A percentile compares a stretch with the other conserved stretches of the same genome.
phyloP scores from a whole-genome alignment of 2,329 filamentous ascomycete species.

The Fusarium bactridioides region DNA sequence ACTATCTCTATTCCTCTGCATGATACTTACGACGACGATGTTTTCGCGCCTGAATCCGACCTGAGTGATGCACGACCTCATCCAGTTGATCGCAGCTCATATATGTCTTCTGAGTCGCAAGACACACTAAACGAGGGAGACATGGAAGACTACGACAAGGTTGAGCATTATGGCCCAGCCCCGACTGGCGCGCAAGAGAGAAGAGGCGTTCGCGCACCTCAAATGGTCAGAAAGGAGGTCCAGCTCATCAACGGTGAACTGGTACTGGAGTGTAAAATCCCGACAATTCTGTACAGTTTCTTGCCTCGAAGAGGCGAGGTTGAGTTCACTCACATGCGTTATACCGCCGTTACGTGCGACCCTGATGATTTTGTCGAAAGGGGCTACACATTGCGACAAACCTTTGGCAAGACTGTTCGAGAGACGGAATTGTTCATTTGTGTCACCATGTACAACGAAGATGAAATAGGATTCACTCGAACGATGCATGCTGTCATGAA shows the following conservation, averaged over 20 bases:
- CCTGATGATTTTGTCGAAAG: conserved; percentile 90
- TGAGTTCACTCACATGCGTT: conserved; percentile 98
- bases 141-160: conserved; percentile 59
- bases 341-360: conserved; percentile 97
- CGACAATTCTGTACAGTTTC: conserved; percentile 97
- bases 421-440: conserved; percentile 98
- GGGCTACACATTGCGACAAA: conserved; percentile 92
- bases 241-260: conserved; percentile 97
- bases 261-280: conserved; percentile 98
- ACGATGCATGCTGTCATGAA: conserved; percentile 99
- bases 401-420: conserved; percentile 81
- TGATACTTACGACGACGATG: conserved; percentile 69
- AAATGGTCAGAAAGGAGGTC: conserved; percentile 93
- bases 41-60: conserved; percentile 72
- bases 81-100: conserved; percentile 63
- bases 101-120: conserved; percentile 59
- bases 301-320: conserved; percentile 89
- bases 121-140: conserved; percentile 61
- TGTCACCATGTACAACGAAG: conserved; percentile 99
- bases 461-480: conserved; percentile 93
- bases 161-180: conserved; percentile 86
- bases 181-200: conserved; percentile 87
- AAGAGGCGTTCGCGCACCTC: conserved; percentile 83
- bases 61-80: conserved; percentile 61
- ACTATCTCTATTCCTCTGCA: conserved; percentile 76